phyloP scores from a whole-genome alignment of 1,139 yeast genomes.

The Zygosaccharomyces sapae region DNA sequence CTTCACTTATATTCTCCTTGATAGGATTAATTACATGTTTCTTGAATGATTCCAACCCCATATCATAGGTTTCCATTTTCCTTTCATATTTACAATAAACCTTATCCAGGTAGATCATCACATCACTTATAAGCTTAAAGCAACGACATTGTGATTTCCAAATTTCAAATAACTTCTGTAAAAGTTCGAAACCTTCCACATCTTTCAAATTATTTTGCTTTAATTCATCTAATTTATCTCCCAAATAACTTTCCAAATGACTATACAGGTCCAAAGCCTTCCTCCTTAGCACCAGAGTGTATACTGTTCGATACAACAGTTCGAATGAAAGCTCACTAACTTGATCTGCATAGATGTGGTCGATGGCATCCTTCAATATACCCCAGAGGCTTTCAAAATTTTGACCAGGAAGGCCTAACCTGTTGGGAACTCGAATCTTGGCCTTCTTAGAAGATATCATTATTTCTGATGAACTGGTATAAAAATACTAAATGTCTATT shows the following conservation, averaged over 20 bases:
- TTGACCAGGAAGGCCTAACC: constrained; percentile 36
- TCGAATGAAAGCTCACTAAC: constrained; percentile 80
- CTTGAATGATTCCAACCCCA: constrained; percentile 62
- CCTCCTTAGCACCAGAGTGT: constrained; percentile 71
- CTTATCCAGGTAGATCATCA: constrained; percentile 78
- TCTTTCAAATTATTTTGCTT: constrained; percentile 24
- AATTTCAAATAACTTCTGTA: constrained; percentile 46
- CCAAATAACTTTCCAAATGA: constrained; percentile 52
- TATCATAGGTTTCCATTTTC: constrained; percentile 65
- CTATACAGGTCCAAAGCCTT: constrained; percentile 68
- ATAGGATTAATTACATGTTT: constrained; percentile 40
- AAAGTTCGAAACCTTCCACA: constrained; percentile 37
- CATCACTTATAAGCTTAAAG: constrained; percentile 80
- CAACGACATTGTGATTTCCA: constrained; percentile 78
- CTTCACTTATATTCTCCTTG: constrained; percentile 13
- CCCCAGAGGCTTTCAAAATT: constrained; percentile 57
- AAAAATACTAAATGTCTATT: not conserved
- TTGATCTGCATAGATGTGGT: constrained; percentile 68
- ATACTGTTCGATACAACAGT: constrained; percentile 76
- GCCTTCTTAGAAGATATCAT: constrained; percentile 31
- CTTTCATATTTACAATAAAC: constrained; percentile 76
- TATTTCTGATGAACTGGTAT: not conserved
- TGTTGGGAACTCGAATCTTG: constrained; percentile 72
- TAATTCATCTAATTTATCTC: constrained; percentile 45
- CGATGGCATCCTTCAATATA: constrained; percentile 64